Base-by-base conservation (phyloP, 495 filamentous ascomycete species). In the Aeminium ludgeri region DNA sequence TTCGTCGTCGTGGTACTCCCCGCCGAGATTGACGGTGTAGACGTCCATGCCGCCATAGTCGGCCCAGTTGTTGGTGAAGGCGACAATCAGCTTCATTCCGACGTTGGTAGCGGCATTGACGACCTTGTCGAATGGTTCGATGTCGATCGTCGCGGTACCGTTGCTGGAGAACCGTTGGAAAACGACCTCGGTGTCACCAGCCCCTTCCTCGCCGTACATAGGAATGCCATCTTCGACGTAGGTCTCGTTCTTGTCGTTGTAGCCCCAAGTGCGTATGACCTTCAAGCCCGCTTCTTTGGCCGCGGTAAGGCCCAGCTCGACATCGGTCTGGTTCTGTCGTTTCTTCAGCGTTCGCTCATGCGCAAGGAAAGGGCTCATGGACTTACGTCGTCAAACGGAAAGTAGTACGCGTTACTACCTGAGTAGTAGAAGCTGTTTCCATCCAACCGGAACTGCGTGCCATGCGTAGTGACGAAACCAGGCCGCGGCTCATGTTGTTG, bases 371-470 rank as follows among this genome's bases (percentile, higher is more conserved):
- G n/a, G n/a, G n/a, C n/a, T n/a, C n/a, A n/a, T n/a, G n/a, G n/a
- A n/a, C n/a, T n/a, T n/a, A n/a, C n/a, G n/a, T n/a, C n/a, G n/a
- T n/a, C n/a, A n/a, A 82, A 82, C 13, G 67, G 61, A 46, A 82
- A 70, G 78, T 76, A 86, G 65, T 83, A 85, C 34, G 70, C 60
- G 58, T 86, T 85, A 3, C 74, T 76, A 12, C 80, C 80, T 2
- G 75, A 71, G 52, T 67, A 79, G 58, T 77, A 49, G 29, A 64
- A 63, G 3, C 69, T 72, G 45, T 69, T 50, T 15, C 73, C 74
- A 52, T 78, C 71, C 48, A 81, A 72, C 36, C 59, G 65, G 60
- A 81, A 78, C 25, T 73, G 65, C 6, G 61, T 58, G 0, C 67
- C 74, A 2, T 67, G n/a, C n/a, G n/a, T n/a, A n/a, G n/a, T n/a